A percentile compares a stretch with the other conserved stretches of the same genome.
Conservation (phyloP, 2,329 filamentous ascomycete genomes). For the Beauveria sp. region DNA sequence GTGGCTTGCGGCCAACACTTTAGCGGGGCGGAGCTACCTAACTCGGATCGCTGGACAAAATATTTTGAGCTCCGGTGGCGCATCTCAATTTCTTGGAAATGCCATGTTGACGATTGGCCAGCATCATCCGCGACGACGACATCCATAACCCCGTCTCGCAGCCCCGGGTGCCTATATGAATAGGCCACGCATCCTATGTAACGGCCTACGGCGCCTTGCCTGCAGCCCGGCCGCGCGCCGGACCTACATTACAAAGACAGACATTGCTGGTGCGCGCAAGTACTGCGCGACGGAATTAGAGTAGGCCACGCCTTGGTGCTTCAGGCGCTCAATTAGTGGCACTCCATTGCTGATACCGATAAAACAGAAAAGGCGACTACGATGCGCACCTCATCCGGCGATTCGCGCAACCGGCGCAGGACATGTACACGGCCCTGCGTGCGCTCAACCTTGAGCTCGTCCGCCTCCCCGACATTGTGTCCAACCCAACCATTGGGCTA, state of each 20-base stretch:
- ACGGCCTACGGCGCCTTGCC: constrained; percentile 31
- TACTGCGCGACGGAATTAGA: constrained; percentile 49
- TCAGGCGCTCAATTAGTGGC: background rate
- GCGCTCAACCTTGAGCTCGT: constrained; percentile 91
- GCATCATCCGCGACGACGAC: constrained; percentile 1
- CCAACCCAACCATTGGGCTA: constrained; percentile 75
- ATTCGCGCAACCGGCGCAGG: constrained; percentile 64
- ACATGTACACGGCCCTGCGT: constrained; percentile 84
- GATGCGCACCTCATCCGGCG: constrained; percentile 80
- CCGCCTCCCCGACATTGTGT: constrained; percentile 81
- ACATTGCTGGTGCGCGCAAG: constrained; percentile 43
- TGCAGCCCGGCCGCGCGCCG: constrained; percentile 24
- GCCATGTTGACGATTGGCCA: constrained; percentile 15
- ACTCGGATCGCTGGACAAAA: background rate
- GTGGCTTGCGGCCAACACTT: background rate
- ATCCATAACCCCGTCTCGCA: background rate
- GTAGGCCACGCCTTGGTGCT: constrained; percentile 23
- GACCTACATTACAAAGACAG: constrained; percentile 41
- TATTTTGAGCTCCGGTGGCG: constrained; percentile 3
- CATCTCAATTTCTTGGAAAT: constrained; percentile 15
- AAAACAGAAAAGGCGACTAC: constrained; percentile 70
- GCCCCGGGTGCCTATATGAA: constrained; percentile 27
- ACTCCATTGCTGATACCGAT: background rate
- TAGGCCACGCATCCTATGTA: constrained; percentile 27
- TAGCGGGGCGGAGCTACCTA: constrained; percentile 2